Evolutionary conservation across 2,329 filamentous ascomycete species (phyloP).

Genomic region (Blastomyces emzantsi): DNA sequence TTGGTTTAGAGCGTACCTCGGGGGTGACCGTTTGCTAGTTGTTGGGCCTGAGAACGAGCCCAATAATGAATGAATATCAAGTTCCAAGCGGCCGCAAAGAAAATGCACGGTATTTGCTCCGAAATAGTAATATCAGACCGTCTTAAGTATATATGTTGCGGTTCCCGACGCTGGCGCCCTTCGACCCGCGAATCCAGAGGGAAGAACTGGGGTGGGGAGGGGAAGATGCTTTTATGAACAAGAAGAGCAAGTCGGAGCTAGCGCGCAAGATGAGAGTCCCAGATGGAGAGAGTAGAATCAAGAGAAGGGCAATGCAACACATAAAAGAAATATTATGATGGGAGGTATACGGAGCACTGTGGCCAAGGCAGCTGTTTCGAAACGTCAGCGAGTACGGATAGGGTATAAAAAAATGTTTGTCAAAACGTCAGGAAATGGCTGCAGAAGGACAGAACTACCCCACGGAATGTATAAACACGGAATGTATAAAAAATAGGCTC

Average conservation of each 20-base stretch:
- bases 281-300: background rate
- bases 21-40: background rate
- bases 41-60: background rate
- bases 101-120: background rate
- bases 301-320: background rate
- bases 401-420: background rate
- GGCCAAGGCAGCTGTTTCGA: background rate
- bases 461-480: constrained; percentile 5
- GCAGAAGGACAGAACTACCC: constrained; percentile 1
- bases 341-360: background rate
- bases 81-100: background rate
- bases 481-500: background rate
- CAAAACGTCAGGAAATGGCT: background rate
- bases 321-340: background rate
- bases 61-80: background rate
- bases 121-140: background rate
- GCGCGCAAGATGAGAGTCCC: background rate
- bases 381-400: background rate
- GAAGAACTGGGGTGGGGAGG: background rate
- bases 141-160: background rate
- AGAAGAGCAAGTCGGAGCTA: background rate
- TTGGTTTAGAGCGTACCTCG: background rate
- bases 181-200: background rate
- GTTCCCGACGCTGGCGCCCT: background rate
- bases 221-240: background rate